A percentile compares a stretch with the other conserved stretches of the same genome.
Evolutionary conservation across 2,329 filamentous ascomycete species (phyloP).

Genomic region (Pleurostoma richardsiae): DNA sequence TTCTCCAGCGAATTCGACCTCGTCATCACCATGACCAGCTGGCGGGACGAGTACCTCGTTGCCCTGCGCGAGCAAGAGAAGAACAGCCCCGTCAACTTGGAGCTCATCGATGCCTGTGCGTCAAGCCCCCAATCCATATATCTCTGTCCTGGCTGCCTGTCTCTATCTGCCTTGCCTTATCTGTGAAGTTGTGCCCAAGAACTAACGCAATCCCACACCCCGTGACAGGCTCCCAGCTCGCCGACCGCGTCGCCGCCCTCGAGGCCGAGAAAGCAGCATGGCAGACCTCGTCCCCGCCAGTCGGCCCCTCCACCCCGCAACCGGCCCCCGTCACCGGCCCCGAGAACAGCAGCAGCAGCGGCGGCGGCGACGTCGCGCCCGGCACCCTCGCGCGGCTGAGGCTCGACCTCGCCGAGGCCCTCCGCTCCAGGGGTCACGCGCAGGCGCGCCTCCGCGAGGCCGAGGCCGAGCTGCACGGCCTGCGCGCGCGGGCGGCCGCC

Average conservation of each 20-base stretch:
- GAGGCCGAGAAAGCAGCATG: slow-evolving; percentile 48
- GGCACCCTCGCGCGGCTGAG: slow-evolving; percentile 43
- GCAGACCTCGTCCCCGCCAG: not conserved
- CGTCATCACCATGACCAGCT: slow-evolving; percentile 50
- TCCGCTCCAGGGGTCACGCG: slow-evolving; percentile 67
- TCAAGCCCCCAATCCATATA: slow-evolving; percentile 8
- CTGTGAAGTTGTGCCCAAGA: not conserved
- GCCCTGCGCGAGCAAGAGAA: slow-evolving; percentile 69
- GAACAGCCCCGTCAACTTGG: slow-evolving; percentile 55
- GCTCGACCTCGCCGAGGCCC: slow-evolving; percentile 69
- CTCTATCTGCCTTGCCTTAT: not conserved
- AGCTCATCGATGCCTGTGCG: slow-evolving; percentile 77
- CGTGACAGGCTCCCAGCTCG: slow-evolving; percentile 54
- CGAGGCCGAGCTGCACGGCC: slow-evolving; percentile 53
- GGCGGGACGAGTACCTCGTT: slow-evolving; percentile 76
- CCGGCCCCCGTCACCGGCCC: slow-evolving; percentile 8
- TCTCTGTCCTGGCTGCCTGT: not conserved
- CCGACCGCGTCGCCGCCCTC: slow-evolving; percentile 60
- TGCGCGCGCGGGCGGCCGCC: slow-evolving; percentile 55
- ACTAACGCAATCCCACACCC: slow-evolving; percentile 3
- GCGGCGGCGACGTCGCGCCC: slow-evolving; percentile 1
- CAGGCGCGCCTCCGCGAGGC: slow-evolving; percentile 58
- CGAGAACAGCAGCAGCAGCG: slow-evolving; percentile 13
- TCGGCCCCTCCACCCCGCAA: not conserved
- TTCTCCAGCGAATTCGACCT: too few relatives aligned